Evolutionary conservation across 768 basidiomycete species (phyloP).

Genomic region (Paxillus ammoniavirescens): DNA sequence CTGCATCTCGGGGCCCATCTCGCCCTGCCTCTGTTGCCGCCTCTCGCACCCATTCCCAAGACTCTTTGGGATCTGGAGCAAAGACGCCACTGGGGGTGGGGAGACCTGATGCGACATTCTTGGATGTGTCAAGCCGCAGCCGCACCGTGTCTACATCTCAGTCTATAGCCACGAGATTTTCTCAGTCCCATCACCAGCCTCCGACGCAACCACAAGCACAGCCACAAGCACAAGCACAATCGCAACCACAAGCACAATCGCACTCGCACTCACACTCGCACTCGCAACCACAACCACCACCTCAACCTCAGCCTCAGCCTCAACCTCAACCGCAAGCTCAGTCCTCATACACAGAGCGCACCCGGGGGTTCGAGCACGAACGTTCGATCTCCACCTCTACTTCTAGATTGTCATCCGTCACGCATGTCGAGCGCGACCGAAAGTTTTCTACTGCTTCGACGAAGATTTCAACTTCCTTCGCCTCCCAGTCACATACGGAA

Average conservation of each 20-base stretch:
- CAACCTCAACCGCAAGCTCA: background rate
- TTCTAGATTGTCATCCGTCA: slow-evolving; percentile 20
- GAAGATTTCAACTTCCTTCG: slow-evolving; percentile 35
- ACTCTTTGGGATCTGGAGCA: slow-evolving; percentile 30
- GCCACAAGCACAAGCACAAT: background rate
- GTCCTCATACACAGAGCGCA: slow-evolving; percentile 23
- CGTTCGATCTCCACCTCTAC: slow-evolving; percentile 23
- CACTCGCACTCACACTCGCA: too few relatives aligned
- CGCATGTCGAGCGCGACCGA: slow-evolving; percentile 25
- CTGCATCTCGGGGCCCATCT: slow-evolving; percentile 36
- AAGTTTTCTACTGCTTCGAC: slow-evolving; percentile 23
- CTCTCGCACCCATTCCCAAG: slow-evolving; percentile 57
- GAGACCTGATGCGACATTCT: slow-evolving; percentile 24
- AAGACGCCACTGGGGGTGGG: slow-evolving; percentile 31
- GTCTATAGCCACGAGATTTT: slow-evolving; percentile 14
- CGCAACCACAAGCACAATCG: slow-evolving; percentile 5
- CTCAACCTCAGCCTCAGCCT: too few relatives aligned
- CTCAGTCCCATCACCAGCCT: slow-evolving; percentile 15
- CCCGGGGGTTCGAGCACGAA: slow-evolving; percentile 24
- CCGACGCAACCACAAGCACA: background rate
- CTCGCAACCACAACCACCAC: background rate
- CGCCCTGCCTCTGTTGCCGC: slow-evolving; percentile 46
- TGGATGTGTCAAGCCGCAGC: slow-evolving; percentile 31
- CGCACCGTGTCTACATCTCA: slow-evolving; percentile 21
- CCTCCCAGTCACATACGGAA: slow-evolving; percentile 17